Conservation (phyloP, 140 eudicot genomes). For the Bidens hawaiensis region DNA sequence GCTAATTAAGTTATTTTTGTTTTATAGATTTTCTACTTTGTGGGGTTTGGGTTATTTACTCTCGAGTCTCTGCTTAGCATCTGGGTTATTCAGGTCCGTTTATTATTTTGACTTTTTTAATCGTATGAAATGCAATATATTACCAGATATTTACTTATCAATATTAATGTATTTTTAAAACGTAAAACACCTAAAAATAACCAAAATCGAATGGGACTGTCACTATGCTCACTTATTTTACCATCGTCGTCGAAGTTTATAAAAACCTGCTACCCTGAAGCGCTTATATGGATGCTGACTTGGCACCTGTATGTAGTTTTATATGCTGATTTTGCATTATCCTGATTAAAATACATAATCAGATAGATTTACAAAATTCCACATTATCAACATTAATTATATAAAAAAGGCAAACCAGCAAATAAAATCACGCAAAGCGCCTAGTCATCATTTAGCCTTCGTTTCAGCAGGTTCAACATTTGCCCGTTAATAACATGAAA, state of each 20-base stretch:
- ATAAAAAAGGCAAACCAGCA: neutral
- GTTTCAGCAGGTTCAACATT: neutral
- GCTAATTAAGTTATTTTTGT: constrained; percentile 1
- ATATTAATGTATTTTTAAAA: neutral
- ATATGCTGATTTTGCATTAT: neutral
- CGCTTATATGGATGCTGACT: neutral
- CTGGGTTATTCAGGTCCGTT: constrained; percentile 89
- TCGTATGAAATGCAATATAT: neutral
- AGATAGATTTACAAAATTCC: neutral
- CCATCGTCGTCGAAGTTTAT: neutral
- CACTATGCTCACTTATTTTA: neutral
- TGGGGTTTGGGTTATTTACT: constrained; percentile 89
- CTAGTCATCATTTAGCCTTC: neutral
- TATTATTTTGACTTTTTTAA: neutral
- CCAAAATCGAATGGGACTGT: too few relatives aligned
- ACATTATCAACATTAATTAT: neutral
- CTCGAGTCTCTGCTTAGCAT: constrained; percentile 82
- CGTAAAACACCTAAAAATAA: neutral
- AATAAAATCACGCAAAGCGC: neutral
- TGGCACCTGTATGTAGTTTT: neutral
- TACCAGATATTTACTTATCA: neutral
- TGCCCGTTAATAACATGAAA: neutral
- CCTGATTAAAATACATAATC: neutral
- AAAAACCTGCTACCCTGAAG: neutral
- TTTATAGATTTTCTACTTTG: constrained; percentile 79